Conservation (phyloP, 805 yeast genomes). For the Wickerhamiella occidentalis region DNA sequence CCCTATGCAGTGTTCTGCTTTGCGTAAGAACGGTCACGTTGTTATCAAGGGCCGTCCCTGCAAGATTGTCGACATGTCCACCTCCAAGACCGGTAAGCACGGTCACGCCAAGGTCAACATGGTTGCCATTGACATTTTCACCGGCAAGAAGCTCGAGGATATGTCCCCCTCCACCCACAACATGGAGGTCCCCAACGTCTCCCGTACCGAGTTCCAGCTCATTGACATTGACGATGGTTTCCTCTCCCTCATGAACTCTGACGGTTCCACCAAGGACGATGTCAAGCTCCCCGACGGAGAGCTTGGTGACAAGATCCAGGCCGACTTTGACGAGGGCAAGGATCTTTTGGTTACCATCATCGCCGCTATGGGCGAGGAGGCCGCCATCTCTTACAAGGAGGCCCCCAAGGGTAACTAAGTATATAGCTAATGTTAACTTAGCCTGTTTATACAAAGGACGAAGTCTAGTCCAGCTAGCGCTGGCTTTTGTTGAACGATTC, state of each 20-base stretch:
- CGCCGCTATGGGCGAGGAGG: constrained; percentile 99
- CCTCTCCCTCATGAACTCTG: constrained; percentile 91
- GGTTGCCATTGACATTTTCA: constrained; percentile 98
- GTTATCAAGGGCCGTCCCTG: constrained; percentile 98
- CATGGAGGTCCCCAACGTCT: constrained; percentile 98
- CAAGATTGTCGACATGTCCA: constrained; percentile 99
- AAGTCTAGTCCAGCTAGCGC: too few species aligned
- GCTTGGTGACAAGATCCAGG: constrained; percentile 82
- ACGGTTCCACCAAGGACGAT: constrained; percentile 99
- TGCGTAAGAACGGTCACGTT: constrained; percentile 99
- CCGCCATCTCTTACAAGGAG: constrained; percentile 96
- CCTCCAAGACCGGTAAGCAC: constrained; percentile 99
- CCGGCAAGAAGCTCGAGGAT: constrained; percentile 98
- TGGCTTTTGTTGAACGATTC: too few species aligned
- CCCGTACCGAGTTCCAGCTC: constrained; percentile 88
- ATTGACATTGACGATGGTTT: constrained; percentile 97
- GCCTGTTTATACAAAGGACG: too few species aligned
- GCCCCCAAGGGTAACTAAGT: constrained; percentile 54
- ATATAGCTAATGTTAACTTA: constrained; percentile 1
- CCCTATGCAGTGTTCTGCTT: constrained; percentile 99
- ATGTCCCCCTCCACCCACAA: constrained; percentile 99
- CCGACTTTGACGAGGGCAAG: constrained; percentile 96
- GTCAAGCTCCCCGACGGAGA: constrained; percentile 98
- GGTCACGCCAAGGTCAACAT: constrained; percentile 99
- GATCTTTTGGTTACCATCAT: constrained; percentile 93